Percentiles rank a stretch among this genome's conserved stretches.
Evolutionary conservation across 805 yeast species (phyloP).

Genomic region (Wickerhamiella hasegawae): DNA sequence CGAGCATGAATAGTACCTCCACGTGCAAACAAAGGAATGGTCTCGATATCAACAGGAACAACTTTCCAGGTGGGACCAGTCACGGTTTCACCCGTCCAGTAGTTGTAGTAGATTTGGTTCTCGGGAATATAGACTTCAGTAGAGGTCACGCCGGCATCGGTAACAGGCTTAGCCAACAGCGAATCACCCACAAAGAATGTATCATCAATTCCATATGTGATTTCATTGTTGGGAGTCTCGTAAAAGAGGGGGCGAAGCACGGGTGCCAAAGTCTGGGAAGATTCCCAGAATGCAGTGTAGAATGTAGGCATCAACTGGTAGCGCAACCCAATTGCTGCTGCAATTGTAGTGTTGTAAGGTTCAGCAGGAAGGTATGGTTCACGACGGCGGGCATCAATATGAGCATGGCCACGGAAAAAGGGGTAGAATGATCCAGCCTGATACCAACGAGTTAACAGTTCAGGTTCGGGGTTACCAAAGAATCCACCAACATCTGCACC

Average conservation of each 20-base stretch:
- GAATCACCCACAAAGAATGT: slow-evolving; percentile 62
- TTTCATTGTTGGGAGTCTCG: slow-evolving; percentile 21
- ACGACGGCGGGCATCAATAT: slow-evolving; percentile 78
- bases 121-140: slow-evolving; percentile 37
- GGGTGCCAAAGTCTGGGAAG: slow-evolving; percentile 49
- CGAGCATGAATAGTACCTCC: slow-evolving; percentile 66
- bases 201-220: slow-evolving; percentile 52
- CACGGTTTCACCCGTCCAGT: slow-evolving; percentile 13
- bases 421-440: slow-evolving; percentile 95
- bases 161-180: slow-evolving; percentile 66
- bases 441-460: slow-evolving; percentile 81
- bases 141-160: slow-evolving; percentile 31
- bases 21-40: slow-evolving; percentile 54
- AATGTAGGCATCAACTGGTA: slow-evolving; percentile 63
- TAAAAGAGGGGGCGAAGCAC: slow-evolving; percentile 30
- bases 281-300: slow-evolving; percentile 61
- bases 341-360: slow-evolving; percentile 47
- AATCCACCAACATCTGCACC: slow-evolving; percentile 98
- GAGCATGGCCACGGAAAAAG: slow-evolving; percentile 93
- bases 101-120: slow-evolving; percentile 24
- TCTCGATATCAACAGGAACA: slow-evolving; percentile 33
- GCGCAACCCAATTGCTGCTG: slow-evolving; percentile 57
- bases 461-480: slow-evolving; percentile 75
- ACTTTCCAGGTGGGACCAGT: slow-evolving; percentile 1
- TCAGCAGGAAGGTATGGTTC: slow-evolving; percentile 85